Base-by-base conservation (phyloP, 306 rosid species). In the Cucurbita argyrosperma region DNA sequence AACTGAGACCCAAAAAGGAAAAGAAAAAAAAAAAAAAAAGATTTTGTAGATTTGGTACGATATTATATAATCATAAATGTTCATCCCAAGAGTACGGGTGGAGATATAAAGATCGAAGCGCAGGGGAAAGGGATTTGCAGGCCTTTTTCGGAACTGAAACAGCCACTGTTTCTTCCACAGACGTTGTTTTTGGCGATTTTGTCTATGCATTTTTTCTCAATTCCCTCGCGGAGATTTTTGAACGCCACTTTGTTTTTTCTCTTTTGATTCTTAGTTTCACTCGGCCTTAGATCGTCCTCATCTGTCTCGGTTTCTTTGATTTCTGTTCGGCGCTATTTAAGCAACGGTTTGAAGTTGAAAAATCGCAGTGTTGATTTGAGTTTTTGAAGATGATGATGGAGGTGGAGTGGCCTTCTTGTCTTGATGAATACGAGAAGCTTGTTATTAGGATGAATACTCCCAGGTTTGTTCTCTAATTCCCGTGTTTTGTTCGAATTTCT, bases 351-450 rank as follows among this genome's bases (percentile, higher is more conserved):
- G 13, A 15, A 19, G 19, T 26, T 65, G 3, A 11, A 47, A 47
- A 10, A 1, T 1, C 30, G 16, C 7, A 2, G 12, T 9, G 10
- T 5, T 4, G n/a, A n/a, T 70, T 70, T 52, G 26, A 23, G 53
- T 15, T 35, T 16, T 14, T 37, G 49, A 54, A 66, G 61, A 56
- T 35, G 76, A 52, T 12, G 72, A 38, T 53, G 54, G 76, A 46
- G 37, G 89, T 91, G 97, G 97, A 85, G 80, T 84, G 95, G 88
- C 83, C 94, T 39, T 86, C 92, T 55, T 79, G 82, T 83, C 84
- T 90, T 66, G 88, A 89, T 35, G 98, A 90, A 77, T 94, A 89
- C 67, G 90, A 94, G 65, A 94, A 94, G 77, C 98, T 94, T 23
- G 75, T 94, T 3, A 79, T 85, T 18, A 76, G 97, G 47, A 94